phyloP scores from a whole-genome alignment of 768 basidiomycete species.

The Goffeauzyma gilvescens region DNA sequence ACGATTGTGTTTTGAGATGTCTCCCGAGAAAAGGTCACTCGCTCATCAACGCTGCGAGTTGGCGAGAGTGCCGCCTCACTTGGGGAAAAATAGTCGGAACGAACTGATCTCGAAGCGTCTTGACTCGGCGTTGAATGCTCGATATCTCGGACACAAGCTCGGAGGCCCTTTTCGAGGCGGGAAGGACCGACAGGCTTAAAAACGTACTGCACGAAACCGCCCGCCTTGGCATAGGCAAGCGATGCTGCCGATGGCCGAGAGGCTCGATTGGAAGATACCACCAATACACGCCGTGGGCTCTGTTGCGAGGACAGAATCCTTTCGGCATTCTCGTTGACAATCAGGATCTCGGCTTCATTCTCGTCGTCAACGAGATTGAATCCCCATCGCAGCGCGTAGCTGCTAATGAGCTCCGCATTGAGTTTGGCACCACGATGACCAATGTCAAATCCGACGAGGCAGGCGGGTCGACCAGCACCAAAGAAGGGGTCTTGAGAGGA shows the following conservation, averaged over 20 bases:
- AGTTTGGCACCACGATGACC: slow-evolving; percentile 49
- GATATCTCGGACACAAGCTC: slow-evolving; percentile 43
- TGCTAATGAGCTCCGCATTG: slow-evolving; percentile 43
- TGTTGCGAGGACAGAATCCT: no score
- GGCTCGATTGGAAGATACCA: slow-evolving; percentile 50
- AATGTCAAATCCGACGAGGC: slow-evolving; percentile 53
- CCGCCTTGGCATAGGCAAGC: slow-evolving; percentile 54
- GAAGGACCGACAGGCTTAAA: slow-evolving; percentile 79
- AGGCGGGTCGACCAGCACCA: slow-evolving; percentile 35
- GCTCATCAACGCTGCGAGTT: no score
- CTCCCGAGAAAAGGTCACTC: slow-evolving; percentile 12
- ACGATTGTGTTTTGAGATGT: no score
- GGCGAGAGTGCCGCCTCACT: no score
- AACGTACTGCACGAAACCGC: slow-evolving; percentile 71
- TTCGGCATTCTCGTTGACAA: slow-evolving; percentile 59
- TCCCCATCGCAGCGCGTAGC: slow-evolving; percentile 61
- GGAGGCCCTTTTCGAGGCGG: slow-evolving; percentile 47
- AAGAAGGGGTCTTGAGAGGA: slow-evolving; percentile 1
- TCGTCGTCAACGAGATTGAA: slow-evolving; percentile 36
- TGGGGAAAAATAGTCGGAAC: slow-evolving; percentile 12
- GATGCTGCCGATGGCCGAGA: slow-evolving; percentile 39
- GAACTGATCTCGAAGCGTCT: neutral
- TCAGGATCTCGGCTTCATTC: slow-evolving; percentile 49
- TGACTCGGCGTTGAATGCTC: slow-evolving; percentile 6
- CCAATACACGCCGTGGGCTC: slow-evolving; percentile 49